A percentile compares a stretch with the other conserved stretches of the same genome.
phyloP scores from a whole-genome alignment of 2,329 filamentous ascomycete species.

The Zarea fungicola region DNA sequence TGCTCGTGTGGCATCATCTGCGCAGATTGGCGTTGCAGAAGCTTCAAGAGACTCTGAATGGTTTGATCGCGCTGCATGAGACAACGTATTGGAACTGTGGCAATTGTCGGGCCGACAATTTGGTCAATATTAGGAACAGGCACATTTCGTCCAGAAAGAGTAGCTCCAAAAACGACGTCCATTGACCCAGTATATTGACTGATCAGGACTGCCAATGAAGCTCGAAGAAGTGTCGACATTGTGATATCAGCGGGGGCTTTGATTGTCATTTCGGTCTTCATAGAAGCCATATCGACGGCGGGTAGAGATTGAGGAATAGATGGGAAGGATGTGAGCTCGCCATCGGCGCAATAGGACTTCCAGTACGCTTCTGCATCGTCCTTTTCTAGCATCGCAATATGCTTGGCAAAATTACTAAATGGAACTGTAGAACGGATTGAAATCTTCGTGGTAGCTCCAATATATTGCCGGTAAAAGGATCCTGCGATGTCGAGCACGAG shows the following conservation, averaged over 20 bases:
- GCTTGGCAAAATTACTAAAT: slow-evolving; percentile 31
- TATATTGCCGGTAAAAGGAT: slow-evolving; percentile 18
- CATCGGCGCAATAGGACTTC: background rate
- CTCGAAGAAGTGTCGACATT: slow-evolving; percentile 19
- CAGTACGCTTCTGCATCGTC: background rate
- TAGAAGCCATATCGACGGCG: slow-evolving; percentile 2
- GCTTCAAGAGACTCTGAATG: background rate
- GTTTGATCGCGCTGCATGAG: slow-evolving; percentile 5
- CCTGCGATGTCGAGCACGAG: slow-evolving; percentile 20
- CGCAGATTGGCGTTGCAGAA: slow-evolving; percentile 20
- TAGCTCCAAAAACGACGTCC: slow-evolving; percentile 26
- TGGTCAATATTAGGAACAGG: slow-evolving; percentile 20
- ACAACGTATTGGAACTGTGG: slow-evolving; percentile 20
- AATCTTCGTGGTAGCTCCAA: slow-evolving; percentile 25
- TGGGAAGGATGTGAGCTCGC: background rate
- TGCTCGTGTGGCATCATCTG: slow-evolving; percentile 25
- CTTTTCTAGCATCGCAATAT: slow-evolving; percentile 15
- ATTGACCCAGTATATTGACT: slow-evolving; percentile 28
- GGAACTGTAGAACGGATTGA: slow-evolving; percentile 19
- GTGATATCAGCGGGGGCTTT: slow-evolving; percentile 13
- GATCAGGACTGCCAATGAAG: slow-evolving; percentile 28
- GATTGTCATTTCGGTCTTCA: background rate
- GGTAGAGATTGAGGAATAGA: background rate
- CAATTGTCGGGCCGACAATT: slow-evolving; percentile 24
- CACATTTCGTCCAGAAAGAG: slow-evolving; percentile 22